Evolutionary conservation across 2,329 filamentous ascomycete species (phyloP).

Genomic region (Amylocarpus encephaloides): DNA sequence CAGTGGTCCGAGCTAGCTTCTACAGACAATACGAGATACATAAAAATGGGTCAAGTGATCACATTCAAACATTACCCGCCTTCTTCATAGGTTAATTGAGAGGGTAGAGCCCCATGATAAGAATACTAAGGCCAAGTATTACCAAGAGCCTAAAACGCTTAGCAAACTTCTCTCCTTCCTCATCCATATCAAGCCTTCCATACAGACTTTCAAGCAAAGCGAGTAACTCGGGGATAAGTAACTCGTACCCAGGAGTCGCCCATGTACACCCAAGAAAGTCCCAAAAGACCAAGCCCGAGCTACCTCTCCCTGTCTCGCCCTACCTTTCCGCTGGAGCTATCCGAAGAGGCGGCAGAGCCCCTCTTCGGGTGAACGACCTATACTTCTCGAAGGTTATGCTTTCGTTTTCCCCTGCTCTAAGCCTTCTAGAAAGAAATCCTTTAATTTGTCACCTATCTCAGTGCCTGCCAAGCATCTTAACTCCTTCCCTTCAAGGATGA

Average conservation of each 20-base stretch:
- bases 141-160: constrained; percentile 3
- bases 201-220: neutral
- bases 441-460: neutral
- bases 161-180: constrained; percentile 3
- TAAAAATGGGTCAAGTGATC: no score
- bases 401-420: neutral
- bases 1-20: no score
- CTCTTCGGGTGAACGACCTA: neutral
- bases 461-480: constrained; percentile 10
- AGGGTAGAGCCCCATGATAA: constrained; percentile 1
- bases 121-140: neutral
- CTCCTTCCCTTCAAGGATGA: constrained; percentile 13
- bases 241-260: neutral
- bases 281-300: neutral
- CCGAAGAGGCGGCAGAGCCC: no score
- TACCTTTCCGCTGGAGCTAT: neutral
- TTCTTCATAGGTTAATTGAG: no score
- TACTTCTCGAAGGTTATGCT: neutral
- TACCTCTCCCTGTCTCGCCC: no score
- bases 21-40: no score
- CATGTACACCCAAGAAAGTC: neutral
- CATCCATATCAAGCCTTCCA: constrained; percentile 3
- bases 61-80: no score
- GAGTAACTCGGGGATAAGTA: no score
- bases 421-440: neutral